Base-by-base conservation (phyloP, 2,329 filamentous ascomycete species). In the Fonsecaea pugnacius region DNA sequence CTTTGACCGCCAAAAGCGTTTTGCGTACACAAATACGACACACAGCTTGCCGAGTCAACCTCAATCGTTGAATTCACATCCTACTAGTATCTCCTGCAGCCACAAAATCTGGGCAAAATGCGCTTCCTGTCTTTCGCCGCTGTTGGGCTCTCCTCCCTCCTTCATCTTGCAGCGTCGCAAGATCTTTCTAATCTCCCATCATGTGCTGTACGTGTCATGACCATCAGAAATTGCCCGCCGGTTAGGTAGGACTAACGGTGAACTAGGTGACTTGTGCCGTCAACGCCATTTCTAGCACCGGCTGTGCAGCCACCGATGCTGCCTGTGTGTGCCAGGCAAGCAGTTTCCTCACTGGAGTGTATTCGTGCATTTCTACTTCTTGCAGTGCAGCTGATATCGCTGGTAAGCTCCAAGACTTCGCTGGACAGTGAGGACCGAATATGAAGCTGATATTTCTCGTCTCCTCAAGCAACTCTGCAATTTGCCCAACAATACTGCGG, bases 401-500 rank as follows among this genome's bases (percentile, higher is more conserved):
- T 56, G 64, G 67, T 69, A 65, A 32, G 62, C 33, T 30, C 32
- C 7, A 35, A 35, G 27, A 6, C 21, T 30, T 57, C 2, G 24
- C 21, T 6, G 35, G 4, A 10, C 14, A n/a, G 27, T 30, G 9
- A 36, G n/a, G n/a, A 6, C 36, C 30, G 24, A 36, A 38, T 9
- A 21, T 30, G 32, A 51, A 24, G 43, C 55, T 58, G 40, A 40
- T 30, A 12, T 24, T n/a, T 24, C 27, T n/a, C 14, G 30, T 51
- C n/a, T 52, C 8, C 48, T 21, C 9, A 50, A 69, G 67, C 67
- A 30, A 69, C 67, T 33, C 64, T 69, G 0, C 36, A 40, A 12
- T 69, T 67, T 55, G 64, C 64, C 40, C 30, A 60, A 27, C 16
- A 50, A 32, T 69, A 57, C 62, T 69, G 67, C 52, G 46, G 54